Percentiles rank a stretch among this genome's conserved stretches.
Conservation (phyloP, 2,329 filamentous ascomycete genomes). For the Fusarium acutatum region DNA sequence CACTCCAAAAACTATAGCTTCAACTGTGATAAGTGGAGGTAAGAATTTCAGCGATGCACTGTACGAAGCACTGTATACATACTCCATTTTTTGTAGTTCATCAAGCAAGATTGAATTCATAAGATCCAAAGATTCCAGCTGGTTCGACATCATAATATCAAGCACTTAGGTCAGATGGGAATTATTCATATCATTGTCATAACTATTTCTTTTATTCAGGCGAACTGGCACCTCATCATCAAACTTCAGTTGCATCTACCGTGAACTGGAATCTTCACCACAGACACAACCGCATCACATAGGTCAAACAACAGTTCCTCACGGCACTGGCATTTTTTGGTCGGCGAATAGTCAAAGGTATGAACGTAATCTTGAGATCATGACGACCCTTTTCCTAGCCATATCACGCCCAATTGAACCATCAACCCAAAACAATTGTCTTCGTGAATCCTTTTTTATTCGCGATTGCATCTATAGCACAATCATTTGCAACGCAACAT, state of each 20-base stretch:
- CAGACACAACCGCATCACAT: background rate
- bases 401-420: slow-evolving; percentile 43
- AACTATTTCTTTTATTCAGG: background rate
- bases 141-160: background rate
- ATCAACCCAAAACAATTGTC: slow-evolving; percentile 45
- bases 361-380: slow-evolving; percentile 45
- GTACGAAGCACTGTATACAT: slow-evolving; percentile 29
- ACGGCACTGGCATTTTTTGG: slow-evolving; percentile 37
- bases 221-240: background rate
- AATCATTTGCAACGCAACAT: slow-evolving; percentile 54
- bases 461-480: slow-evolving; percentile 57
- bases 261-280: background rate
- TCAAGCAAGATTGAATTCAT: background rate
- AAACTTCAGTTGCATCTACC: background rate
- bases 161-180: background rate
- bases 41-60: slow-evolving; percentile 20
- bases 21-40: slow-evolving; percentile 33
- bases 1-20: slow-evolving; percentile 29
- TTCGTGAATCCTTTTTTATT: slow-evolving; percentile 55
- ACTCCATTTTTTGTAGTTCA: background rate
- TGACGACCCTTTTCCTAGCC: slow-evolving; percentile 41
- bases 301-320: slow-evolving; percentile 18
- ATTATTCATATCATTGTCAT: background rate
- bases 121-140: background rate
- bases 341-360: slow-evolving; percentile 40